A percentile compares a stretch with the other conserved stretches of the same genome.
phyloP scores from a whole-genome alignment of 345 rosid genomes.

The Populus simonii region DNA sequence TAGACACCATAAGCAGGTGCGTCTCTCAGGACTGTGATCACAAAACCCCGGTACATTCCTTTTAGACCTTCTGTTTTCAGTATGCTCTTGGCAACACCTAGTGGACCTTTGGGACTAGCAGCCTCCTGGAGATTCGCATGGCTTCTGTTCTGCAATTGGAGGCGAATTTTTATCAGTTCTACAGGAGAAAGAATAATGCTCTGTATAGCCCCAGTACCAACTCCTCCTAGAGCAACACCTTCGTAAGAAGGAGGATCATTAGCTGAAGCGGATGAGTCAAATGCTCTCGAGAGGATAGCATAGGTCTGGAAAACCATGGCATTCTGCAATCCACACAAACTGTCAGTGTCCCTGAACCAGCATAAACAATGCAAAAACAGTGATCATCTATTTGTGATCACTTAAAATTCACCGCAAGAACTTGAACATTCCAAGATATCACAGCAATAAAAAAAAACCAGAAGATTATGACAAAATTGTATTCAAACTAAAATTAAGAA shows the following conservation, averaged over 20 bases:
- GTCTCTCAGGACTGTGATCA: slow-evolving; percentile 71
- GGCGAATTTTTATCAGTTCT: slow-evolving; percentile 82
- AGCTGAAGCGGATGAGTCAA: slow-evolving; percentile 44
- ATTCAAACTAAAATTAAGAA: neutral
- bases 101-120: slow-evolving; percentile 41
- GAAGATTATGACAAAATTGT: neutral
- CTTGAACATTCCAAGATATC: neutral
- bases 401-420: too few species aligned
- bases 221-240: slow-evolving; percentile 80
- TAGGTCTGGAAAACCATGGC: slow-evolving; percentile 92
- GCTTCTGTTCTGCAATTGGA: slow-evolving; percentile 53
- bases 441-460: neutral
- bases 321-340: slow-evolving; percentile 51
- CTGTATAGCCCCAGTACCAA: slow-evolving; percentile 82
- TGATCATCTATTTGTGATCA: neutral
- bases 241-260: slow-evolving; percentile 74
- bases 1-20: slow-evolving; percentile 82
- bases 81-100: slow-evolving; percentile 59
- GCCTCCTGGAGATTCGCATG: slow-evolving; percentile 11
- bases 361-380: neutral
- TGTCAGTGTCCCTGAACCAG: neutral
- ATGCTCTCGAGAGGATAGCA: slow-evolving; percentile 73
- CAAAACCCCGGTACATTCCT: slow-evolving; percentile 73
- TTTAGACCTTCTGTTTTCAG: slow-evolving; percentile 48
- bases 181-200: slow-evolving; percentile 71